These are phyloP conservation scores for Heliocybe sulcata DNA, from an alignment of 1,284 basidiomycete genomes.

Conservation along the genomic window DNA sequence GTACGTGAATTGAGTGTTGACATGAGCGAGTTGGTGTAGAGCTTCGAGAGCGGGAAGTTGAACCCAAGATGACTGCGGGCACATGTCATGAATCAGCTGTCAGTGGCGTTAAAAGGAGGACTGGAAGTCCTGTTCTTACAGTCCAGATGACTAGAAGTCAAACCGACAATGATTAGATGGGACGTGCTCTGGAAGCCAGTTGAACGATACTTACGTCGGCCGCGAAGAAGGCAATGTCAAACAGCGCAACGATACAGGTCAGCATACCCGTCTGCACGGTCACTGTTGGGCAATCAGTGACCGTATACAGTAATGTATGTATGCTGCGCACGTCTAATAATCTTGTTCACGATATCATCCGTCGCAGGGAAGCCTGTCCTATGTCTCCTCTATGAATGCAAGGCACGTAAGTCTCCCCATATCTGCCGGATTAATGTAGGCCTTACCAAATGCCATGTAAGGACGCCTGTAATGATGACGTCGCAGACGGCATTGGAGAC, in stretches of 20 bases:
- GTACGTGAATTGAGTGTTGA: background rate
- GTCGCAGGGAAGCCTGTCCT: slow-evolving; percentile 19
- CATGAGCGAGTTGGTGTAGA: slow-evolving; percentile 3
- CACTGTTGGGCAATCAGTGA: background rate
- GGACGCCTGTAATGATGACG: slow-evolving; percentile 1
- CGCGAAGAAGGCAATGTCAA: background rate
- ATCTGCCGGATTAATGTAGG: background rate
- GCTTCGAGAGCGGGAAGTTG: slow-evolving; percentile 2
- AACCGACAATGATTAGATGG: background rate
- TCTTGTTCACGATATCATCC: slow-evolving; percentile 21
- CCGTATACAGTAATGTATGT: background rate
- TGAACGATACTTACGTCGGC: background rate
- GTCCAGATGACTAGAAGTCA: too few species aligned
- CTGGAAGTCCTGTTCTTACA: too few species aligned
- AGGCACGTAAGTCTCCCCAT: background rate
- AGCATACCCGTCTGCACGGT: background rate
- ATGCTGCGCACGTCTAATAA: slow-evolving; percentile 19
- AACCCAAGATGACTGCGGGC: slow-evolving; percentile 1
- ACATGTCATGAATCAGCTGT: too few species aligned
- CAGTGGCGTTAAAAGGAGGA: too few species aligned
- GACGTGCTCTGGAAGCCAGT: background rate
- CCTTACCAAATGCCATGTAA: slow-evolving; percentile 1
- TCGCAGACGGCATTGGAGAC: background rate
- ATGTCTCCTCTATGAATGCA: slow-evolving; percentile 8
- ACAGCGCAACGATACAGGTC: background rate